phyloP scores from a whole-genome alignment of 2,329 filamentous ascomycete genomes.

The Aspergillus chevalieri region DNA sequence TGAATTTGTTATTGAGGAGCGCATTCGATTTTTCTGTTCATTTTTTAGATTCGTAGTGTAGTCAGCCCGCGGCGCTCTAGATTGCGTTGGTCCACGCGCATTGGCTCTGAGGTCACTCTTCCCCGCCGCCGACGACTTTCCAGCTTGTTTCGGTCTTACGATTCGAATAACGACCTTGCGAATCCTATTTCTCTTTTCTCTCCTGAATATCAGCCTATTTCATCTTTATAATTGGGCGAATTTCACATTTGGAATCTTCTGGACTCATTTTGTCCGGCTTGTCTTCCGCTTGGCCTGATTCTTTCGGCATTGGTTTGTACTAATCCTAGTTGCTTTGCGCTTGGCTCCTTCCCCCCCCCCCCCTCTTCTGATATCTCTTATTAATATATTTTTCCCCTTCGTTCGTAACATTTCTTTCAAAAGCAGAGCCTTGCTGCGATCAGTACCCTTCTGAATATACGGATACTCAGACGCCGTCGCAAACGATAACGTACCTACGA shows the following conservation, averaged over 20 bases:
- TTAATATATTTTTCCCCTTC: too few relatives aligned
- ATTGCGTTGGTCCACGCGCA: conserved; percentile 5
- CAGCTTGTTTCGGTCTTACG: neutral
- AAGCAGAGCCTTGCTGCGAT: neutral
- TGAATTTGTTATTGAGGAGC: neutral
- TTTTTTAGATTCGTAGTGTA: neutral
- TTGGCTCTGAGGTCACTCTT: conserved; percentile 15
- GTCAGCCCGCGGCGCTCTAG: neutral
- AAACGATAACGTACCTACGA: neutral
- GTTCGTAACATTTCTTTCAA: too few relatives aligned
- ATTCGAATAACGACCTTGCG: neutral
- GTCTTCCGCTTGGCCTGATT: too few relatives aligned
- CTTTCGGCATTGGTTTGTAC: too few relatives aligned
- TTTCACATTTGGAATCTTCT: neutral
- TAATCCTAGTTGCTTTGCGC: neutral
- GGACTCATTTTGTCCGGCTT: too few relatives aligned
- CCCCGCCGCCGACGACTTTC: conserved; percentile 2
- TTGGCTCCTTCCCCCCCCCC: too few relatives aligned
- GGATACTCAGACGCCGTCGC: neutral
- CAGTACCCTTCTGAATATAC: neutral
- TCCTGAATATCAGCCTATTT: neutral
- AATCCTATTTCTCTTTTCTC: neutral
- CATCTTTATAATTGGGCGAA: neutral
- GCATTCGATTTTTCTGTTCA: neutral
- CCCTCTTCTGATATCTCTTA: neutral